Conservation (phyloP, 352 stramenopile species). For the Phytophthora pistaciae region DNA sequence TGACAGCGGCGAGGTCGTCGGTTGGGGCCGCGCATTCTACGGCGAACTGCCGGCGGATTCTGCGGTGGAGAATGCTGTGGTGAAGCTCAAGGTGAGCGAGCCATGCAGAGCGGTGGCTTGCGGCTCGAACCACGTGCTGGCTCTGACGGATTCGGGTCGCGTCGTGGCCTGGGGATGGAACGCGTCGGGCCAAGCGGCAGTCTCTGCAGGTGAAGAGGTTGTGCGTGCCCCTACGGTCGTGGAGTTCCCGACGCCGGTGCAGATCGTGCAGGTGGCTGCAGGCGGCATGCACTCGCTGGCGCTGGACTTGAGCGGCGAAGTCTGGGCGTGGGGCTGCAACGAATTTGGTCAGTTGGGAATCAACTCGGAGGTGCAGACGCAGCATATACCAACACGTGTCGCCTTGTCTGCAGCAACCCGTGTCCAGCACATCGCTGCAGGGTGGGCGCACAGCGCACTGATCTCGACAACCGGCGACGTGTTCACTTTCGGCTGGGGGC, state of each 20-base stretch:
- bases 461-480: conserved; percentile 46
- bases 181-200: conserved; percentile 43
- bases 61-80: background rate
- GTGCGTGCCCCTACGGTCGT: conserved; percentile 38
- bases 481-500: conserved; percentile 79
- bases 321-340: conserved; percentile 82
- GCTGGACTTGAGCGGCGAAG: conserved; percentile 38
- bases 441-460: conserved; percentile 63
- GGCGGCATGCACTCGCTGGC: conserved; percentile 75
- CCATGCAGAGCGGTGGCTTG: conserved; percentile 57
- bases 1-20: conserved; percentile 43
- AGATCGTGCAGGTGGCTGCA: conserved; percentile 42
- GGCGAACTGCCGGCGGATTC: conserved; percentile 47
- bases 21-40: conserved; percentile 78
- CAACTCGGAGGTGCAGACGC: conserved; percentile 7
- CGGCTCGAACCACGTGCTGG: conserved; percentile 68
- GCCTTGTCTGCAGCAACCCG: conserved; percentile 9
- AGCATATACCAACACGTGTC: conserved; percentile 18
- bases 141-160: conserved; percentile 41
- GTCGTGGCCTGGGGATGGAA: conserved; percentile 75
- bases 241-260: conserved; percentile 23
- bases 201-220: conserved; percentile 9
- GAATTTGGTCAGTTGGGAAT: conserved; percentile 64
- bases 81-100: conserved; percentile 30
- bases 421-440: conserved; percentile 44